Conservation (phyloP, 164 flowering plant species). For the Nymphaea thermarum region DNA sequence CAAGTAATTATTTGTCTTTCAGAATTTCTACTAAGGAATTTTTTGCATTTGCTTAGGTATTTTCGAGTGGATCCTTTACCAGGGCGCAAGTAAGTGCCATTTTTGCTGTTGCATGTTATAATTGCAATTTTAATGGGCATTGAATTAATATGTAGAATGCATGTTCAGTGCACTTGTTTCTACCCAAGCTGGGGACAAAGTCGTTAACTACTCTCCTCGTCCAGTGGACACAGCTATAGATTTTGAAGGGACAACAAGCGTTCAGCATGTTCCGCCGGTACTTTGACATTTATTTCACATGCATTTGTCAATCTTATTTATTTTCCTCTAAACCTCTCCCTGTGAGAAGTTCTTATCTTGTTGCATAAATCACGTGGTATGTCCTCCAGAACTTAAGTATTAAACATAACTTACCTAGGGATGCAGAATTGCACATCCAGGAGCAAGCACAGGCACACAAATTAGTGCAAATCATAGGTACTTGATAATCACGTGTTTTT, state of each 20-base stretch:
- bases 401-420: background rate
- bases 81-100: constrained; percentile 70
- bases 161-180: constrained; percentile 72
- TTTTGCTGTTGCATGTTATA: background rate
- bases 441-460: too few relatives aligned
- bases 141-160: constrained; percentile 18
- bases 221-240: constrained; percentile 89
- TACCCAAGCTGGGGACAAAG: constrained; percentile 63
- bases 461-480: too few relatives aligned
- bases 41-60: constrained; percentile 32
- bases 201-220: constrained; percentile 76
- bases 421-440: background rate
- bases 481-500: too few relatives aligned
- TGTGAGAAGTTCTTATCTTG: background rate
- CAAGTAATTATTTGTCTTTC: background rate
- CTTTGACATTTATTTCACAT: background rate
- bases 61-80: constrained; percentile 83
- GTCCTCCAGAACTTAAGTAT: too few relatives aligned
- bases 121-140: constrained; percentile 3
- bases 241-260: constrained; percentile 85
- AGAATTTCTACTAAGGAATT: background rate
- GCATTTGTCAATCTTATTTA: background rate
- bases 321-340: too few relatives aligned
- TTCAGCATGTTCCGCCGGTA: constrained; percentile 85
- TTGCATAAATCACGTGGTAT: background rate